These are phyloP conservation scores for Entomortierella chlamydospora DNA, from an alignment of 192 early-diverging fungal species.

Conservation along the genomic window DNA sequence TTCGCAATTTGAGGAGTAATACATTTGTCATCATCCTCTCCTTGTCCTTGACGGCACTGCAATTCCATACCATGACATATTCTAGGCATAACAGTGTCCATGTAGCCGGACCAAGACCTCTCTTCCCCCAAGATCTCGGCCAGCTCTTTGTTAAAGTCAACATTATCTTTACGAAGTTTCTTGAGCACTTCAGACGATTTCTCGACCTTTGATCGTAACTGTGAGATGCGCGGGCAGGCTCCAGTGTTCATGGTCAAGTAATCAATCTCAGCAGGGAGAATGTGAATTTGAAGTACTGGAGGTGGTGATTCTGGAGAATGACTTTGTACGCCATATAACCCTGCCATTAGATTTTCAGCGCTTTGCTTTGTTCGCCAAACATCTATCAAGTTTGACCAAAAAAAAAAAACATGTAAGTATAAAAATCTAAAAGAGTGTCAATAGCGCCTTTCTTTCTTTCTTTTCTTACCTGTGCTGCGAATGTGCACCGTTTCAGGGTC, in stretches of 20 bases:
- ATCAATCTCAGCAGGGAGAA: conserved; percentile 36
- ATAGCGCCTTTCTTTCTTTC: no score
- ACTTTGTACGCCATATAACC: conserved; percentile 20
- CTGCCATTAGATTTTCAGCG: conserved; percentile 51
- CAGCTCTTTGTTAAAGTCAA: conserved; percentile 17
- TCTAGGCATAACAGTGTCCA: conserved; percentile 47
- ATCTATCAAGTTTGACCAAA: conserved; percentile 5
- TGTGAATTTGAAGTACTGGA: conserved; percentile 37
- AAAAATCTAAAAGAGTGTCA: no score
- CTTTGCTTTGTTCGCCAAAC: conserved; percentile 51
- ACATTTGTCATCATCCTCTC: conserved; percentile 6
- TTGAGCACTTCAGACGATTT: conserved; percentile 30
- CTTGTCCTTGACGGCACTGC: conserved; percentile 19
- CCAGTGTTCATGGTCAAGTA: conserved; percentile 36
- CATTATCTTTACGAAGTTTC: conserved; percentile 20
- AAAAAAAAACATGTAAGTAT: no score
- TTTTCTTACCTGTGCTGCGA: conserved; percentile 45
- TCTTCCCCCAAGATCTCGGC: conserved; percentile 18
- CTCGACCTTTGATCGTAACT: conserved; percentile 7
- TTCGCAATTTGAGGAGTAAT: conserved; percentile 4
- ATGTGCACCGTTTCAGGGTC: conserved; percentile 26
- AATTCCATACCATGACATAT: conserved; percentile 29
- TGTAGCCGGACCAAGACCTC: conserved; percentile 32
- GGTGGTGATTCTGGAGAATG: neutral
- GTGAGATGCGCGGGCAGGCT: conserved; percentile 34